A percentile compares a stretch with the other conserved stretches of the same genome.
These are phyloP conservation scores for Trichosporon ovoides DNA, from an alignment of 1,284 basidiomycete genomes.

Conservation along the genomic window DNA sequence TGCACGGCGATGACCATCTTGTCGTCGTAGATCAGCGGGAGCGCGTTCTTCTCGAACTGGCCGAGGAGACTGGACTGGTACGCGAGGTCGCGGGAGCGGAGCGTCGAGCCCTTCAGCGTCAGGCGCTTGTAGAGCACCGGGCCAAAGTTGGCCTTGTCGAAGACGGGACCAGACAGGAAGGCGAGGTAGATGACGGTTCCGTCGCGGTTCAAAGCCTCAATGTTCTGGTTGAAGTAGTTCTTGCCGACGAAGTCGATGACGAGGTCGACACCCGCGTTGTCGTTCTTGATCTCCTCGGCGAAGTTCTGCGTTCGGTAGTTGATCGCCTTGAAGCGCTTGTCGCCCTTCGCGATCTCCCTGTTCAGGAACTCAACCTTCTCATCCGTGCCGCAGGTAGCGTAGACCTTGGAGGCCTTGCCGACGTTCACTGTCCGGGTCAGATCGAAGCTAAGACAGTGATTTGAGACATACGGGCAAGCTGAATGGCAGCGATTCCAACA, in stretches of 20 bases:
- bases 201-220: constrained; percentile 68
- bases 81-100: constrained; percentile 68
- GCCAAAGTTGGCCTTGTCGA: constrained; percentile 59
- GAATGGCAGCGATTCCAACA: constrained; percentile 85
- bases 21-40: constrained; percentile 61
- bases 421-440: constrained; percentile 25
- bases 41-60: constrained; percentile 58
- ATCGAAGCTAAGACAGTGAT: background rate
- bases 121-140: constrained; percentile 74
- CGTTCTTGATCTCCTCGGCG: constrained; percentile 50
- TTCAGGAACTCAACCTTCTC: constrained; percentile 79
- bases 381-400: constrained; percentile 75
- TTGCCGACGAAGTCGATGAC: constrained; percentile 69
- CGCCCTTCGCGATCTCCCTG: constrained; percentile 48
- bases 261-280: constrained; percentile 54
- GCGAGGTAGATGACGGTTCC: constrained; percentile 60
- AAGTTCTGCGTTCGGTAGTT: constrained; percentile 77
- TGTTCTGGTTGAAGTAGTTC: constrained; percentile 78
- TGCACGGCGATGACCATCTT: constrained; percentile 70
- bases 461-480: constrained; percentile 69
- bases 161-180: constrained; percentile 57
- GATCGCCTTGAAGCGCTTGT: constrained; percentile 63
- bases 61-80: constrained; percentile 77
- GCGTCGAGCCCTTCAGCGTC: constrained; percentile 80
- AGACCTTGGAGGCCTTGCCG: constrained; percentile 56